A percentile compares a stretch with the other conserved stretches of the same genome.
Conservation (phyloP, 306 rosid species). For the Inga oerstediana region DNA sequence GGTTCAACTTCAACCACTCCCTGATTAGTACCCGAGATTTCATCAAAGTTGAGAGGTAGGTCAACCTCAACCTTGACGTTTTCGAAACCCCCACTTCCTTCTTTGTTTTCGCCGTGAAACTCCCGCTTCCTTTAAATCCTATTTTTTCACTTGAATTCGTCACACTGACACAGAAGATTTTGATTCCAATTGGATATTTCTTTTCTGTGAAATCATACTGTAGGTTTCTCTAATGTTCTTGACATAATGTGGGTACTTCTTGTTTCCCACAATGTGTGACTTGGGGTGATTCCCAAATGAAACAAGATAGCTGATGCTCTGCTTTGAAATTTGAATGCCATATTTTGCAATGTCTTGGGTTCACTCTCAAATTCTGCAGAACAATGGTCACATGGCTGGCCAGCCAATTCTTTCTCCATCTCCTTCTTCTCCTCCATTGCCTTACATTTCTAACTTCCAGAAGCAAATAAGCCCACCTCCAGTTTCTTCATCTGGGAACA, state of each 20-base stretch:
- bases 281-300: conserved; percentile 47
- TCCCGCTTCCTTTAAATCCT: conserved; percentile 21
- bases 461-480: conserved; percentile 46
- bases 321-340: conserved; percentile 39
- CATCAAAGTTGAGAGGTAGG: conserved; percentile 51
- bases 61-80: conserved; percentile 63
- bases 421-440: conserved; percentile 33
- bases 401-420: conserved; percentile 45
- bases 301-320: conserved; percentile 35
- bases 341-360: conserved; percentile 59
- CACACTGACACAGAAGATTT: conserved; percentile 17
- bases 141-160: conserved; percentile 15
- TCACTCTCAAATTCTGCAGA: conserved; percentile 52
- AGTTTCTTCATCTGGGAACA: conserved; percentile 60
- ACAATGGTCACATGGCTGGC: conserved; percentile 40
- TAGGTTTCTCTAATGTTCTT: conserved; percentile 43
- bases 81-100: conserved; percentile 27
- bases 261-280: conserved; percentile 49
- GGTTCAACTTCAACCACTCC: conserved; percentile 20
- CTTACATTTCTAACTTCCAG: conserved; percentile 47
- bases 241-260: conserved; percentile 47
- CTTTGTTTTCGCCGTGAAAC: background rate
- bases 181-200: conserved; percentile 29
- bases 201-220: conserved; percentile 12
- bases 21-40: conserved; percentile 44